Evolutionary conservation across 106 monocot species (phyloP).

Genomic region (Narthecium ossifragum): DNA sequence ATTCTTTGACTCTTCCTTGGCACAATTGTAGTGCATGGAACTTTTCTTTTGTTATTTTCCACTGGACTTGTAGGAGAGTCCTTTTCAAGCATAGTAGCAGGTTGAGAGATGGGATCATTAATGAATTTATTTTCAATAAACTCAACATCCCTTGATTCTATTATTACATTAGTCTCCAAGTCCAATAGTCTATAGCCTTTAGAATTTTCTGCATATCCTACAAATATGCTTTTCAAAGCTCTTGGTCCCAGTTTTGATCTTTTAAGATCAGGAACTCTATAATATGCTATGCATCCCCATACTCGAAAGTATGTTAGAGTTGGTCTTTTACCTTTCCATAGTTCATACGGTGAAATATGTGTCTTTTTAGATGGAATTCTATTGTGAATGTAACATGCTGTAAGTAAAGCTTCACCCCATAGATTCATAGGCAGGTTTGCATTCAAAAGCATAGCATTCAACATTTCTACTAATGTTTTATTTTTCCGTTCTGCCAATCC

Average conservation of each 20-base stretch:
- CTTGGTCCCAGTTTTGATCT: slow-evolving; percentile 7
- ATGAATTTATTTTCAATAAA: no score
- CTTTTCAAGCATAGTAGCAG: no score
- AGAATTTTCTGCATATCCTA: slow-evolving; percentile 9
- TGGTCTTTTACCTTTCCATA: no score
- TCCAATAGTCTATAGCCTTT: slow-evolving; percentile 6
- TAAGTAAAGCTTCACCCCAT: slow-evolving; percentile 13
- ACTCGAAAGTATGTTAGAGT: neutral
- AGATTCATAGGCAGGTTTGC: slow-evolving; percentile 11
- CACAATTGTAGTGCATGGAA: no score
- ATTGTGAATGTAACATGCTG: slow-evolving; percentile 12
- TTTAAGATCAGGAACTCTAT: neutral
- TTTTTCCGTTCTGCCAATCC: slow-evolving; percentile 12
- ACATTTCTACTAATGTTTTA: neutral
- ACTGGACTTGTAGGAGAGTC: no score
- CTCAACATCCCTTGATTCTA: neutral
- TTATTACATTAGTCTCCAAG: slow-evolving; percentile 1
- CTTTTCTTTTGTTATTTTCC: no score
- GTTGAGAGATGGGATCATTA: no score
- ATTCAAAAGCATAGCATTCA: slow-evolving; percentile 8
- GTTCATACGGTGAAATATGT: neutral
- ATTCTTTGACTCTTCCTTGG: neutral
- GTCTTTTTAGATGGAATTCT: slow-evolving; percentile 6
- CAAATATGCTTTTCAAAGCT: slow-evolving; percentile 3
- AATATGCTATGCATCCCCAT: slow-evolving; percentile 13